A percentile compares a stretch with the other conserved stretches of the same genome.
Conservation (phyloP, 2,329 filamentous ascomycete genomes). For the Fusarium duplospermum region DNA sequence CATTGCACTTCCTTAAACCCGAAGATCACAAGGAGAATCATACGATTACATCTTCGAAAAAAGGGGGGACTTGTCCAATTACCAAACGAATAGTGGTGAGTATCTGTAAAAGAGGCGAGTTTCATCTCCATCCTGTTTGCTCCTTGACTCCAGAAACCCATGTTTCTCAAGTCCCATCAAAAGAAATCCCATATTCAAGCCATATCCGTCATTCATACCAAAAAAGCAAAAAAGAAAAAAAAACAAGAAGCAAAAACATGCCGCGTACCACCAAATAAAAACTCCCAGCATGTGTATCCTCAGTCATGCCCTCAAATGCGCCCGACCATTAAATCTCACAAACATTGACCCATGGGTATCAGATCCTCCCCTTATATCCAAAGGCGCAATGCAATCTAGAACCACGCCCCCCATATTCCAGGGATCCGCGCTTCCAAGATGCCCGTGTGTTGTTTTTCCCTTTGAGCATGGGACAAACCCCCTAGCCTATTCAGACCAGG, state of each 20-base stretch:
- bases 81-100: slow-evolving; percentile 10
- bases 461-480: not conserved
- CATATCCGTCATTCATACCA: not conserved
- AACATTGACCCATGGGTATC: slow-evolving; percentile 6
- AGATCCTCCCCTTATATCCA: not conserved
- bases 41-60: not conserved
- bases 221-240: not conserved
- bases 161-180: slow-evolving; percentile 2
- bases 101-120: slow-evolving; percentile 36
- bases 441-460: not conserved
- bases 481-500: not conserved
- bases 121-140: slow-evolving; percentile 8
- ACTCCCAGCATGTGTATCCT: slow-evolving; percentile 5
- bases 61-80: slow-evolving; percentile 2
- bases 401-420: slow-evolving; percentile 17
- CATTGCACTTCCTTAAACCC: not conserved
- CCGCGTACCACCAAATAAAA: slow-evolving; percentile 5
- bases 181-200: not conserved
- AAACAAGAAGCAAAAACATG: not conserved
- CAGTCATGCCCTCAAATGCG: slow-evolving; percentile 2
- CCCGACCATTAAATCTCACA: slow-evolving; percentile 14
- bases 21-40: slow-evolving; percentile 2
- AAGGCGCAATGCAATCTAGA: not conserved
- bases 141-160: slow-evolving; percentile 28
- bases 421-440: slow-evolving; percentile 8